These are phyloP conservation scores for Aspergillus fischeri DNA, from an alignment of 2,329 filamentous ascomycete species.

Conservation along the genomic window DNA sequence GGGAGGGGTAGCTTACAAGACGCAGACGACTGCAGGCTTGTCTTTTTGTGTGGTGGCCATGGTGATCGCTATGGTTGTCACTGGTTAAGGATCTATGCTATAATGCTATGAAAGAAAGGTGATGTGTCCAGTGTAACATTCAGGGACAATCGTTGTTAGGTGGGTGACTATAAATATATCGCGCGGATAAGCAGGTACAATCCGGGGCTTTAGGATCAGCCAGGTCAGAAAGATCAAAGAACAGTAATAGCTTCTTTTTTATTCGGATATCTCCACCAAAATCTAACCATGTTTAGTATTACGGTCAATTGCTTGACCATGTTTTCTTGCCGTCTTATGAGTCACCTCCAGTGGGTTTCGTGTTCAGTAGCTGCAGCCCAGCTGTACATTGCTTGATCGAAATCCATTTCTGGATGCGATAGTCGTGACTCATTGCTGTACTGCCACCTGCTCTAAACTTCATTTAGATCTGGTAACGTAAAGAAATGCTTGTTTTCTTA, in stretches of 20 bases:
- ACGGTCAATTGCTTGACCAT: neutral
- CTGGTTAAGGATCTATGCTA: neutral
- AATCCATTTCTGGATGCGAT: neutral
- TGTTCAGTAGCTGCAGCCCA: no score
- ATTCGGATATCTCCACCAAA: neutral
- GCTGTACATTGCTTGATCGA: neutral
- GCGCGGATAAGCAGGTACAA: neutral
- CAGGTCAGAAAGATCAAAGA: neutral
- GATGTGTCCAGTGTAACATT: neutral
- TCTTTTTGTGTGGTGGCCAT: slow-evolving; percentile 18
- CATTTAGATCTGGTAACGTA: neutral
- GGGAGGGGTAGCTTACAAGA: slow-evolving; percentile 59
- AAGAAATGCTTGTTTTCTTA: neutral
- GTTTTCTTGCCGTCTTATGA: neutral
- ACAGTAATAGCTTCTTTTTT: neutral
- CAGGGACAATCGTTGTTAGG: neutral
- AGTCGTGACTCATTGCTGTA: neutral
- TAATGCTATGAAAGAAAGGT: neutral
- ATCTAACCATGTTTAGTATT: neutral
- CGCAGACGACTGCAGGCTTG: slow-evolving; percentile 68
- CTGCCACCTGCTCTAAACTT: neutral
- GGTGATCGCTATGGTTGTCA: slow-evolving; percentile 1
- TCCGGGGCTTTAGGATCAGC: neutral
- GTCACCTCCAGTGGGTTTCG: neutral
- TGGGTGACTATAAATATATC: neutral